Evolutionary conservation across 2,329 filamentous ascomycete genomes (phyloP).

Genomic region (Hypoxylon sp.): DNA sequence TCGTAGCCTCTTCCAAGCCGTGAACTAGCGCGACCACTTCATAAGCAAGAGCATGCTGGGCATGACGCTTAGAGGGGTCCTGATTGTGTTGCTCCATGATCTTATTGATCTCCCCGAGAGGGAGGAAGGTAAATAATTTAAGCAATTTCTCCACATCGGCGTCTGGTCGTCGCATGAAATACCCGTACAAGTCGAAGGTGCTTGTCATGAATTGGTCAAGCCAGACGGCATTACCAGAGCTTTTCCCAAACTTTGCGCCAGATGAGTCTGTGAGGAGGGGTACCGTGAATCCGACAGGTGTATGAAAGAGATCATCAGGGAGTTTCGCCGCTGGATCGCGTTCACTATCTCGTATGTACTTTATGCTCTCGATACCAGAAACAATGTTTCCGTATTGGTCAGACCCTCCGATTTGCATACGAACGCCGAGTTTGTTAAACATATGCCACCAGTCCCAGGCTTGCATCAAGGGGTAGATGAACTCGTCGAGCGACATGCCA

Average conservation of each 20-base stretch:
- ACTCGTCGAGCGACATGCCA: constrained; percentile 95
- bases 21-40: constrained; percentile 89
- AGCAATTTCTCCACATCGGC: constrained; percentile 85
- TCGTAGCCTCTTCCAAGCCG: constrained; percentile 74
- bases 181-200: constrained; percentile 89
- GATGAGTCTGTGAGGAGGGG: constrained; percentile 88
- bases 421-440: constrained; percentile 74
- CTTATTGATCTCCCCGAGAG: constrained; percentile 75
- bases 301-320: constrained; percentile 62
- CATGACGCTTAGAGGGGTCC: constrained; percentile 79
- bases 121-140: constrained; percentile 91
- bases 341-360: constrained; percentile 75
- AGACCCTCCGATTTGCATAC: constrained; percentile 93
- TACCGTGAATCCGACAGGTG: constrained; percentile 89
- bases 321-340: constrained; percentile 61
- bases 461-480: constrained; percentile 92
- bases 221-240: constrained; percentile 94
- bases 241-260: constrained; percentile 95
- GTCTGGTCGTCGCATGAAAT: constrained; percentile 88
- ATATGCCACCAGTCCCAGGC: constrained; percentile 97
- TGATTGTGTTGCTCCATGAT: constrained; percentile 77
- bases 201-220: constrained; percentile 85
- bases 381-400: constrained; percentile 98
- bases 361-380: constrained; percentile 88
- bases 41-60: constrained; percentile 86